Evolutionary conservation across 345 rosid genomes (phyloP).

Genomic region (Erysimum cheiranthoides): DNA sequence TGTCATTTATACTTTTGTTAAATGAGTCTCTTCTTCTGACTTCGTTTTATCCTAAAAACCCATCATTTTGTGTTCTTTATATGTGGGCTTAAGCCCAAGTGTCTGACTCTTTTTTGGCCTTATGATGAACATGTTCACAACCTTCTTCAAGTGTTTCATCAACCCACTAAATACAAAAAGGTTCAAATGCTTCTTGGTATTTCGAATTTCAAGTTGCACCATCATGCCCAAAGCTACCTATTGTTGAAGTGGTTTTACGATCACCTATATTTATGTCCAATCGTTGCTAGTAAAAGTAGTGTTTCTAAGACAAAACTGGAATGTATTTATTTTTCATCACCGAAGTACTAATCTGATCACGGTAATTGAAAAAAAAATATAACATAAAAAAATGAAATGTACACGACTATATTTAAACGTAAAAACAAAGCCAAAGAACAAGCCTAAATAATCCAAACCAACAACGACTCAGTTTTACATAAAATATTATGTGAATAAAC

Average conservation of each 20-base stretch:
- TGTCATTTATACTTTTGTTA: background rate
- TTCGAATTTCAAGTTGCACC: background rate
- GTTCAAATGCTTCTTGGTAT: slow-evolving; percentile 8
- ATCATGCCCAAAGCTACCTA: background rate
- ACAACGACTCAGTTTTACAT: background rate
- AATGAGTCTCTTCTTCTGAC: slow-evolving; percentile 6
- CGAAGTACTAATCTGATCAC: background rate
- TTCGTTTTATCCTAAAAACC: background rate
- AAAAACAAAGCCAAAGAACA: background rate
- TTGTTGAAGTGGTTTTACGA: background rate
- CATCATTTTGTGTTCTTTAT: background rate
- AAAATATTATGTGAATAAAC: background rate
- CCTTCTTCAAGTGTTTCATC: slow-evolving; percentile 3
- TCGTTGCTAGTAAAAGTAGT: background rate
- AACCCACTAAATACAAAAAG: background rate
- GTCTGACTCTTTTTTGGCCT: background rate
- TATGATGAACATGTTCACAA: background rate
- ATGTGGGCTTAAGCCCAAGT: slow-evolving; percentile 35
- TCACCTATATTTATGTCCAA: slow-evolving; percentile 15
- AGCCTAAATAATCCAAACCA: background rate
- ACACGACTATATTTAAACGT: background rate
- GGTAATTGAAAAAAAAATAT: background rate
- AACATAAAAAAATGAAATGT: background rate
- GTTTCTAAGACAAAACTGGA: background rate
- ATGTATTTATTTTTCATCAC: background rate